These are phyloP conservation scores for Coniosporium apollinis DNA, from an alignment of 495 filamentous ascomycete genomes.

Conservation along the genomic window DNA sequence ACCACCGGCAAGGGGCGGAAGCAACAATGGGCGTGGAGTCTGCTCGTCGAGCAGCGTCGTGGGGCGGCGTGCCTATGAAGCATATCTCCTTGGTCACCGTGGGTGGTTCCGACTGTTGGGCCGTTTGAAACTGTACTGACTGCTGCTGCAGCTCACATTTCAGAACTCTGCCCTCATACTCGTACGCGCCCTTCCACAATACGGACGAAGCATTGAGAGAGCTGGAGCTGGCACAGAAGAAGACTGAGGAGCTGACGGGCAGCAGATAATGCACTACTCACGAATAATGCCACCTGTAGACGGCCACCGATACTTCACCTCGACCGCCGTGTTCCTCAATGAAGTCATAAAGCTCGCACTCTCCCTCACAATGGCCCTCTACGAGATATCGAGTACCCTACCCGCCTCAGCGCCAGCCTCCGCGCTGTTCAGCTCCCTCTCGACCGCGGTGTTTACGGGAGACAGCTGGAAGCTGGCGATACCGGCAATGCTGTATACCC, in stretches of 20 bases:
- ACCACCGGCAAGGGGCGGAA: not conserved
- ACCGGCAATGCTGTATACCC: conserved; percentile 72
- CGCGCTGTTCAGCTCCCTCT: conserved; percentile 64
- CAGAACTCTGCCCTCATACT: conserved; percentile 70
- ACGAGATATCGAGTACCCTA: conserved; percentile 62
- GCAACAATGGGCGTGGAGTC: conserved; percentile 12
- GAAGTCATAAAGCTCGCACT: conserved; percentile 73
- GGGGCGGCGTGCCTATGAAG: conserved; percentile 50
- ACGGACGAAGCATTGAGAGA: not conserved
- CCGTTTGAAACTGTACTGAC: not conserved
- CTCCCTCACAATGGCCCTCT: conserved; percentile 69
- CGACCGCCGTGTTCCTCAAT: conserved; percentile 86
- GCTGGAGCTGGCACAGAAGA: conserved; percentile 4
- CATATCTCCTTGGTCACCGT: conserved; percentile 65
- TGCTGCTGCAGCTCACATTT: conserved; percentile 42
- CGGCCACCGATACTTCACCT: conserved; percentile 78
- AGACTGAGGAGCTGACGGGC: conserved; percentile 9
- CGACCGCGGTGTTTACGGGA: conserved; percentile 64
- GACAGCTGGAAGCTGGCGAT: conserved; percentile 95
- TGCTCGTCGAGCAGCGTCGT: conserved; percentile 8
- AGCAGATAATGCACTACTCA: conserved; percentile 78
- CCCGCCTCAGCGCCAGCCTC: conserved; percentile 63
- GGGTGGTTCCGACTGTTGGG: conserved; percentile 14
- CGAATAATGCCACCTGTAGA: conserved; percentile 70
- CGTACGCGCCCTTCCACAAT: conserved; percentile 24